These are phyloP conservation scores for Salvia rosmarinus DNA, from an alignment of 257 asterid species.

Conservation along the genomic window DNA sequence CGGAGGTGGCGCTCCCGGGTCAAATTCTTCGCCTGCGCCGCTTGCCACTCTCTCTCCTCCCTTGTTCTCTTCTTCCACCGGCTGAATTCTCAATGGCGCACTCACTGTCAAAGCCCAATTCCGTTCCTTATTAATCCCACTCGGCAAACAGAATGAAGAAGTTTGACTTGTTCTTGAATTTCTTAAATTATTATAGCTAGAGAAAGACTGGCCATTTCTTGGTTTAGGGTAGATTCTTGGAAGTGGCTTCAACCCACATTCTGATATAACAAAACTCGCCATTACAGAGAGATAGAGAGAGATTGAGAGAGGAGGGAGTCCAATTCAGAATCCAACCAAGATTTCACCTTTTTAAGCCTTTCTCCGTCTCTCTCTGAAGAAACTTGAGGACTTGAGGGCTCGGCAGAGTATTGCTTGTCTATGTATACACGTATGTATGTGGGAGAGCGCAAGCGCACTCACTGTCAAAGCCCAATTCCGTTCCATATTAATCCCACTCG, in stretches of 20 bases:
- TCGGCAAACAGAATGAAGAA: conserved; percentile 31
- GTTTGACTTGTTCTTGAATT: conserved; percentile 36
- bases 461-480: conserved; percentile 73
- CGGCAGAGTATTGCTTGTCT: not conserved
- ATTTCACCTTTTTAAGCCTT: conserved; percentile 20
- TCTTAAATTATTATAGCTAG: conserved; percentile 36
- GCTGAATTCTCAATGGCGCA: conserved; percentile 60
- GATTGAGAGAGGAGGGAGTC: not conserved
- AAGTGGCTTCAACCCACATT: conserved; percentile 52
- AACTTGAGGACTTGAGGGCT: conserved; percentile 38
- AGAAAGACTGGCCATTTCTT: conserved; percentile 28
- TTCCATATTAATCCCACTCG: conserved; percentile 35
- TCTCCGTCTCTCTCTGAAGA: conserved; percentile 19
- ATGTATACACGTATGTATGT: not conserved
- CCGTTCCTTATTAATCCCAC: conserved; percentile 41
- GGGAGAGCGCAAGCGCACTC: conserved; percentile 52
- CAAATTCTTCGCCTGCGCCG: conserved; percentile 41
- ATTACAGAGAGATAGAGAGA: conserved; percentile 25
- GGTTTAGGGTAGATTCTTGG: conserved; percentile 55
- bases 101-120: conserved; percentile 78
- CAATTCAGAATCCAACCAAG: conserved; percentile 25
- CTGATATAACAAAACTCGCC: conserved; percentile 54
- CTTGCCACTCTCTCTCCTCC: conserved; percentile 1
- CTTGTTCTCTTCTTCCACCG: conserved; percentile 47
- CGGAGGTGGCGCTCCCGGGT: conserved; percentile 86